Base-by-base conservation (phyloP, 768 basidiomycete species). In the Hericium coralloides region DNA sequence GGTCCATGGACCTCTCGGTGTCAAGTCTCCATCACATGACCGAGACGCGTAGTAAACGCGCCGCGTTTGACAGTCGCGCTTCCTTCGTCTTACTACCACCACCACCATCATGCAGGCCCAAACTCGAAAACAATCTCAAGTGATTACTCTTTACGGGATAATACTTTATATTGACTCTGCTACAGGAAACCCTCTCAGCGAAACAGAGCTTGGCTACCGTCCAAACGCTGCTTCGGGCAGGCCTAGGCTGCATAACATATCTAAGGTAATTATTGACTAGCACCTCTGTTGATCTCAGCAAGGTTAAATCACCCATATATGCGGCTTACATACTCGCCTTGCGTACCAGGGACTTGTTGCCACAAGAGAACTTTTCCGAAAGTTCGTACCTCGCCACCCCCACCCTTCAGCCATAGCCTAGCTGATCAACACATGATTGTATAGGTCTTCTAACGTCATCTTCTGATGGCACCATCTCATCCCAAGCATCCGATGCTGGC, bases 161-260 rank as follows among this genome's bases (percentile, higher is more conserved):
- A 43, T 51, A 12, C 18, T 14, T 47, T 14, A 15, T 12, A 39
- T 26, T 4, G 17, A 39, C 51, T 48, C 1, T 15, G 50, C 55
- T 41, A 50, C 41, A 69, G 70, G 61, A 69, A 12, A 56, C 61
- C 3, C 55, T 71, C 25, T 70, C 72, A 4, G 66, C 65, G 14
- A 73, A 83, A 65, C 85, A 87, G 59, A 90, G 88, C 64, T 70
- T 89, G 53, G 77, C 79, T 43, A 82, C 83, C 18, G 80, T 91
- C 12, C 80, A 90, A 64, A 89, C 87, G 12, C 73, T 92, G 45
- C 72, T 92, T 6, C 77, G 76, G 58, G 87, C 89, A 9, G 85
- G 87, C 10, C 68, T 92, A 47, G 87, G 87, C 0, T 87, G 87
- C 55, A 87, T 92, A 55, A 81, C 87, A 15, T 92, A 84, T 68